Percentiles rank a stretch among this genome's conserved stretches.
Evolutionary conservation across 1,284 basidiomycete species (phyloP).

Genomic region (Boletus hoseneyae): DNA sequence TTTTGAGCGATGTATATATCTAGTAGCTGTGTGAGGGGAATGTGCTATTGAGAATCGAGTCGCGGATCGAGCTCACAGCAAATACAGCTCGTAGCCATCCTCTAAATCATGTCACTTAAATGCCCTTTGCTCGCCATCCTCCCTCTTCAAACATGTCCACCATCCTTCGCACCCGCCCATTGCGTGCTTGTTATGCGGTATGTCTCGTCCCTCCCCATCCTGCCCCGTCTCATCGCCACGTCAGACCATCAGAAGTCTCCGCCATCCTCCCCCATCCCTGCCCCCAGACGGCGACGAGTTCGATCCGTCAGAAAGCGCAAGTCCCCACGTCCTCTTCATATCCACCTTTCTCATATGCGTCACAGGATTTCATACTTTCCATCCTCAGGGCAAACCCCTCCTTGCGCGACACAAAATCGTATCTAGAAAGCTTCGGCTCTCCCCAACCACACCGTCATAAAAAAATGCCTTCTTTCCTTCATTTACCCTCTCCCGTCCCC

Average conservation of each 20-base stretch:
- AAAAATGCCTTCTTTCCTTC: slow-evolving; percentile 25
- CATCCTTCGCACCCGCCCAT: no score
- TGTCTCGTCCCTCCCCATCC: slow-evolving; percentile 2
- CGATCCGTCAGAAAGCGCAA: slow-evolving; percentile 51
- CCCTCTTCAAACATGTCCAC: no score
- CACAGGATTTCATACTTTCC: slow-evolving; percentile 93
- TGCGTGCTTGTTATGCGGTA: no score
- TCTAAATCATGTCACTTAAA: no score
- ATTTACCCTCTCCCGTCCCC: slow-evolving; percentile 15
- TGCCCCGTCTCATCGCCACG: slow-evolving; percentile 8
- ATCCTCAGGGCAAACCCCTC: slow-evolving; percentile 94
- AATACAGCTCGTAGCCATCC: slow-evolving; percentile 25
- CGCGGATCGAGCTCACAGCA: slow-evolving; percentile 31
- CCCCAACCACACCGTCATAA: slow-evolving; percentile 36
- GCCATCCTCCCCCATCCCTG: slow-evolving; percentile 25
- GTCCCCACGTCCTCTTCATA: slow-evolving; percentile 16
- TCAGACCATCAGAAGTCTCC: slow-evolving; percentile 49
- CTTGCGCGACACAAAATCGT: slow-evolving; percentile 84
- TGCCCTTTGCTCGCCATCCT: no score
- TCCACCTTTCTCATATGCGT: slow-evolving; percentile 8
- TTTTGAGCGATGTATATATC: slow-evolving; percentile 14
- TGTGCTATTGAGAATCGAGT: slow-evolving; percentile 29
- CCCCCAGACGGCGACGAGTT: slow-evolving; percentile 43
- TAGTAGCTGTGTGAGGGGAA: slow-evolving; percentile 14
- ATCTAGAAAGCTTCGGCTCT: slow-evolving; percentile 82